Evolutionary conservation across 352 stramenopile genomes (phyloP).

Genomic region (Phytophthora quininea): DNA sequence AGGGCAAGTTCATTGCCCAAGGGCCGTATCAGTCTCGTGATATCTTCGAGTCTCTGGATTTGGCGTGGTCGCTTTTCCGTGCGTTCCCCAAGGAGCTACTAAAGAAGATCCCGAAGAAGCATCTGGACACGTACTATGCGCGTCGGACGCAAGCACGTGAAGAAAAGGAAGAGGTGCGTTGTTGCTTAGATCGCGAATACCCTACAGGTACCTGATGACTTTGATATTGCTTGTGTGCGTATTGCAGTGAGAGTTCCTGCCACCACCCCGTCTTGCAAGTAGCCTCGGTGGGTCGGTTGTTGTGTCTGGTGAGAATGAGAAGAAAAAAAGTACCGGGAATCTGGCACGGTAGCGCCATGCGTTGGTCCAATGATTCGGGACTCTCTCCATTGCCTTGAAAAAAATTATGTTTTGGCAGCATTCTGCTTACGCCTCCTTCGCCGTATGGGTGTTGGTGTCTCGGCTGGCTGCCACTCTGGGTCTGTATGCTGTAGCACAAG

Average conservation of each 20-base stretch:
- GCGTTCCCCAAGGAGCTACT: constrained; percentile 99
- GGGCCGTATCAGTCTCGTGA: constrained; percentile 96
- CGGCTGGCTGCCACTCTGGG: constrained; percentile 63
- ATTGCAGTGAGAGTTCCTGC: constrained; percentile 24
- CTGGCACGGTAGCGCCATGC: constrained; percentile 21
- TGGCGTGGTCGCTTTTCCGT: constrained; percentile 98
- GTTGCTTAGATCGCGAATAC: neutral
- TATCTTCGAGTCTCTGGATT: constrained; percentile 99
- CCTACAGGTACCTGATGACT: constrained; percentile 4
- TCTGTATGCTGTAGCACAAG: constrained; percentile 69
- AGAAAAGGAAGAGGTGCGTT: constrained; percentile 78
- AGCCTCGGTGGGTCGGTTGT: constrained; percentile 1
- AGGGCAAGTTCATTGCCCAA: constrained; percentile 99
- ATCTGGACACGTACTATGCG: constrained; percentile 97
- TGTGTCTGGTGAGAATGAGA: constrained; percentile 13
- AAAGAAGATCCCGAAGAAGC: constrained; percentile 99
- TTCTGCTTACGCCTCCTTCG: constrained; percentile 33
- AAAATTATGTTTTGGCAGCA: constrained; percentile 30
- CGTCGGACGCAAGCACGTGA: constrained; percentile 91
- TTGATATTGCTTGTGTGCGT: constrained; percentile 3
- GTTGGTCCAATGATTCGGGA: constrained; percentile 17
- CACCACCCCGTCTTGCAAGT: neutral
- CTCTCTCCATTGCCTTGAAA: constrained; percentile 20
- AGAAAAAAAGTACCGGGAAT: constrained; percentile 14
- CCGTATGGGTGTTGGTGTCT: constrained; percentile 28